Evolutionary conservation across 179 eudicot genomes (phyloP).

Genomic region (Drosera spatulata): DNA sequence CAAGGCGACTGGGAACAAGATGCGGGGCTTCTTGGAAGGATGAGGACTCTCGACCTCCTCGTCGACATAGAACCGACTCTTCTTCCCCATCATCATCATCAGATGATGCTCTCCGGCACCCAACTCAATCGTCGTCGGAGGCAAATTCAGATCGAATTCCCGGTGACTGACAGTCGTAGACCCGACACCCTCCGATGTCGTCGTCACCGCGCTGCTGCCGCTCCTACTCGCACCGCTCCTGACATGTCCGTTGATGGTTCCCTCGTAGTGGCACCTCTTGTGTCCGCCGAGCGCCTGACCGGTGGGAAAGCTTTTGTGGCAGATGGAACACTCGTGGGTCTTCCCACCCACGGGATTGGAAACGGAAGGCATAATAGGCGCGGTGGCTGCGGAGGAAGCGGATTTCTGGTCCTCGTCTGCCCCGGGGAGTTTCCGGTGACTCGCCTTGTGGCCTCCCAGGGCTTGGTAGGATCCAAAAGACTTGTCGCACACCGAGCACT

Average conservation of each 20-base stretch:
- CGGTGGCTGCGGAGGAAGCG: constrained; percentile 7
- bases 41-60: constrained; percentile 46
- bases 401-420: constrained; percentile 13
- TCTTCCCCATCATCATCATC: constrained; percentile 4
- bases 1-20: constrained; percentile 4
- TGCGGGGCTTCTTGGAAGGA: constrained; percentile 30
- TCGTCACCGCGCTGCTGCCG: constrained; percentile 7
- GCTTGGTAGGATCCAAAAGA: constrained; percentile 75
- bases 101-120: constrained; percentile 15
- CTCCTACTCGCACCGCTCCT: constrained; percentile 12
- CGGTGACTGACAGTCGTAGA: constrained; percentile 18
- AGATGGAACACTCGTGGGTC: constrained; percentile 77
- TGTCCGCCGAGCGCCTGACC: constrained; percentile 96
- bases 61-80: constrained; percentile 10
- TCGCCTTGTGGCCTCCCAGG: constrained; percentile 90
- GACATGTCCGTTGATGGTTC: constrained; percentile 19
- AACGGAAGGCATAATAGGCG: background rate
- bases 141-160: constrained; percentile 31
- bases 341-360: constrained; percentile 19
- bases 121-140: constrained; percentile 23
- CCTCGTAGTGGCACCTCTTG: constrained; percentile 90
- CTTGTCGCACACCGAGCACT: constrained; percentile 61
- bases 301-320: constrained; percentile 70
- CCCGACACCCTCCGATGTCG: constrained; percentile 59
- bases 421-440: constrained; percentile 42